Evolutionary conservation across 208 protist genomes (phyloP), one percentile per base, ranked within the genome.

Genomic region (Trypanosoma mega): DNA sequence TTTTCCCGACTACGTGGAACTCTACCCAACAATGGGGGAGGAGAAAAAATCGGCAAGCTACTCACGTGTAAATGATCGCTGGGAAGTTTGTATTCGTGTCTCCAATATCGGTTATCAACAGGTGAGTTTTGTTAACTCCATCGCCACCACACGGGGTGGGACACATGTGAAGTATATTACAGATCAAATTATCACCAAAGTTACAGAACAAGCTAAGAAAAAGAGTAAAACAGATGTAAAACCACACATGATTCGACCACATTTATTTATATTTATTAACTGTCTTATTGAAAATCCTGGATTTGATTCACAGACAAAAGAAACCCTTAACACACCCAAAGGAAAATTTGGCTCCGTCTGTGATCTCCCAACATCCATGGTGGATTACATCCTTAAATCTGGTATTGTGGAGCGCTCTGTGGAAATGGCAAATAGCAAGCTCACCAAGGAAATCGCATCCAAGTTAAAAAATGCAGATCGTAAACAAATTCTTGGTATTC

Each of bases 271-370:
- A 23, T 99, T 99, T 76, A 80, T 99, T 45, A 99, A 99, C 68
- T 97, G 84, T 54, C 89, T 99, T 23, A 99, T 99, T 65, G 98
- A 98, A 30, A 99, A 99, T 75, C 99, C 99, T 3, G 76, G 96
- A 8, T 99, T 99, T 75, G 98, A 99, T 69, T 99, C 97, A 20
- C 99, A 99, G 89, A 99, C 98, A 18, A 99, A 99, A 87, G 98
- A 99, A 71, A 98, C 92, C 14, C 90, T 99, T 27, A 99, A 93
- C 24, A 98, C 96, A 11, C 82, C 92, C 21, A 70, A 78, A n/a
- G 74, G 57, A 39, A 86, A 95, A 57, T 99, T 99, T 77, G 98
- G 98, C 59, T 99, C 94, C 24, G 89, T 81, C 23, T 99, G 97
- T 72, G 88, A 97, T 39, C 64, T 99, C 34, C 85, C 94, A 12